These are phyloP conservation scores for Termitomyces sp. DNA, from an alignment of 768 basidiomycete species.

Conservation along the genomic window DNA sequence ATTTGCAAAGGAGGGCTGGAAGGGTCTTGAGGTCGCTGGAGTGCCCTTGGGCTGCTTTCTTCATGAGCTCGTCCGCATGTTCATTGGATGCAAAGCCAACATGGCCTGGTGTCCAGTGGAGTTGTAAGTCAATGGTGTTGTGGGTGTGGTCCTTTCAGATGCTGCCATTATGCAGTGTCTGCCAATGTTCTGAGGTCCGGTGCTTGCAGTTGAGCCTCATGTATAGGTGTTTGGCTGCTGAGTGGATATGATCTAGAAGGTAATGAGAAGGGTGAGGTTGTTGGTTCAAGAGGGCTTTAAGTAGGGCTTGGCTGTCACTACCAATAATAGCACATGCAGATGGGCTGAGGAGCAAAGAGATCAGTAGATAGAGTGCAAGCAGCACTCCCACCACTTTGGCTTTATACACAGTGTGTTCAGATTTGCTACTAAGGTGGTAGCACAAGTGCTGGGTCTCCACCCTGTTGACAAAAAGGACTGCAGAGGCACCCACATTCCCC, in stretches of 20 bases:
- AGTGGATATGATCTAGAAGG: slow-evolving; percentile 7
- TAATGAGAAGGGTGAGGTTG: slow-evolving; percentile 10
- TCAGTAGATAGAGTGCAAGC: not conserved
- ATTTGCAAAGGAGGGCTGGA: slow-evolving; percentile 1
- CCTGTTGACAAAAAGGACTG: not conserved
- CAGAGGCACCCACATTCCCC: not conserved
- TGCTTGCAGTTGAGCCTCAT: not conserved
- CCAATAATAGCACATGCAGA: not conserved
- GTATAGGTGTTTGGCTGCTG: slow-evolving; percentile 2
- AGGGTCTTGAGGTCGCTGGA: slow-evolving; percentile 3
- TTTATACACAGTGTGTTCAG: slow-evolving; percentile 3
- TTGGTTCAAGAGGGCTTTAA: slow-evolving; percentile 11
- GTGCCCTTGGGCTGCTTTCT: slow-evolving; percentile 1
- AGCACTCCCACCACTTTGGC: not conserved
- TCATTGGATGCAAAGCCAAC: slow-evolving; percentile 6
- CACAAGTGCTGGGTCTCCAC: slow-evolving; percentile 11
- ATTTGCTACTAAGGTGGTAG: slow-evolving; percentile 23
- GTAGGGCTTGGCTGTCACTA: slow-evolving; percentile 9
- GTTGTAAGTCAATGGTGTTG: not conserved
- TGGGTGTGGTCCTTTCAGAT: not conserved
- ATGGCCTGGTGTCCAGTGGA: slow-evolving; percentile 11
- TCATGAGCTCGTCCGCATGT: slow-evolving; percentile 1
- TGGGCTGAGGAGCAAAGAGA: slow-evolving; percentile 14
- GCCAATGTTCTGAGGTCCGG: not conserved
- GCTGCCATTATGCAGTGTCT: not conserved